Evolutionary conservation across 2,329 filamentous ascomycete species (phyloP).

Genomic region (Xylariales sp.): DNA sequence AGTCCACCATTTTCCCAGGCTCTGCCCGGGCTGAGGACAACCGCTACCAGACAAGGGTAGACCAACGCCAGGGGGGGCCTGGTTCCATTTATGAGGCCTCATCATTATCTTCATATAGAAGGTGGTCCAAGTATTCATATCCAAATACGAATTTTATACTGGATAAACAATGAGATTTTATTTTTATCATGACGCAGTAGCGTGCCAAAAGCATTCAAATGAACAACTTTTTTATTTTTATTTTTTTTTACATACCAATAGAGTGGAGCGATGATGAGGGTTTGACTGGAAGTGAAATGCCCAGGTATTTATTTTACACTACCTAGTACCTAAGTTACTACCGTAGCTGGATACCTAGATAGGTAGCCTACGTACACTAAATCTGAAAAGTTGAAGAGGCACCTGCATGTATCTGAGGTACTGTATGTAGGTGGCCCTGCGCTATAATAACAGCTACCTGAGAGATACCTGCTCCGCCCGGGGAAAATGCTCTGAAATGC

Average conservation of each 20-base stretch:
- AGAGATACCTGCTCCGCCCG: too few relatives aligned
- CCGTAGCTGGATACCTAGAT: too few relatives aligned
- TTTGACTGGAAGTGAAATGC: background rate
- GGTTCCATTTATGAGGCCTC: slow-evolving; percentile 31
- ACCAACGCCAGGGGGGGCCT: slow-evolving; percentile 24
- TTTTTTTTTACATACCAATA: background rate
- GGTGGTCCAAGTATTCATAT: slow-evolving; percentile 22
- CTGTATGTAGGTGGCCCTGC: too few relatives aligned
- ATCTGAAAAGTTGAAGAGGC: too few relatives aligned
- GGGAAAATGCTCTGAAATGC: too few relatives aligned
- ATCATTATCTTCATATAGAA: slow-evolving; percentile 31
- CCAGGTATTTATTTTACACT: background rate
- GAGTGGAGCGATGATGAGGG: background rate
- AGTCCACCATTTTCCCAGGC: background rate
- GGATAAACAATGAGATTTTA: background rate
- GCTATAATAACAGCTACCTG: too few relatives aligned
- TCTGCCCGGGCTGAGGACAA: background rate
- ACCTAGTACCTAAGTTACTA: too few relatives aligned
- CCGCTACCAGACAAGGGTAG: slow-evolving; percentile 18
- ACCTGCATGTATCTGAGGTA: too few relatives aligned
- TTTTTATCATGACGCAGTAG: background rate
- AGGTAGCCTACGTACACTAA: too few relatives aligned
- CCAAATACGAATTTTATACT: slow-evolving; percentile 21
- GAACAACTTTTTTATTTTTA: background rate
- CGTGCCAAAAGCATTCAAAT: background rate